Evolutionary conservation across 306 rosid species (phyloP).

Genomic region (Rosa multiflora): DNA sequence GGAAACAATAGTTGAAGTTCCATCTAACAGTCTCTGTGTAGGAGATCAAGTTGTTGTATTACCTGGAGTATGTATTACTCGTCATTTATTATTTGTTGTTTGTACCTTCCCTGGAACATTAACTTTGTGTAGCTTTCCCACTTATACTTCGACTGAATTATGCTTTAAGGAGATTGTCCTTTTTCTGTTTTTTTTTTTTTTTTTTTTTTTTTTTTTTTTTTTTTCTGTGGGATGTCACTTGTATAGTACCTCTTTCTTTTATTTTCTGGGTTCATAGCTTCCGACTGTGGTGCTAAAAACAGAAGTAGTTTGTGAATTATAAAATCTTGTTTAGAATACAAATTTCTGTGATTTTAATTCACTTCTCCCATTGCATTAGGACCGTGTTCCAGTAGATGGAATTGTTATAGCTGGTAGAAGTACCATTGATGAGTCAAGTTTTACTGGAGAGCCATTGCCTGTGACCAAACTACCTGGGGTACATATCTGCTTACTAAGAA

Average conservation of each 20-base stretch:
- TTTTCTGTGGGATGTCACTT: not conserved
- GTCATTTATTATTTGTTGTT: slow-evolving; percentile 8
- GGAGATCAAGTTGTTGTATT: slow-evolving; percentile 85
- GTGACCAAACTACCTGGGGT: slow-evolving; percentile 95
- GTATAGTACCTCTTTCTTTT: not conserved
- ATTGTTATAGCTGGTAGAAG: slow-evolving; percentile 92
- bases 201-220: not conserved
- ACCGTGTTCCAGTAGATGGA: slow-evolving; percentile 94
- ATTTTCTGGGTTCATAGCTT: not conserved
- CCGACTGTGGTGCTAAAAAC: slow-evolving; percentile 12
- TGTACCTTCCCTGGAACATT: not conserved
- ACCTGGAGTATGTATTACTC: slow-evolving; percentile 76
- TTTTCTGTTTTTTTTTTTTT: not conserved
- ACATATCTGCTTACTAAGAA: slow-evolving; percentile 21
- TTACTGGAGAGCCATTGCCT: slow-evolving; percentile 96
- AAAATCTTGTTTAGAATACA: slow-evolving; percentile 11
- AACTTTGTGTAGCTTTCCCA: not conserved
- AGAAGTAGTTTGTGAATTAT: slow-evolving; percentile 18
- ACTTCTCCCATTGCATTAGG: slow-evolving; percentile 46
- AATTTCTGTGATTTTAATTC: slow-evolving; percentile 16
- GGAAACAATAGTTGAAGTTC: slow-evolving; percentile 76
- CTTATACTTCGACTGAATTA: not conserved
- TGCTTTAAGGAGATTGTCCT: not conserved
- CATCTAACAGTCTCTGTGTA: slow-evolving; percentile 76
- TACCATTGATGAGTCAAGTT: slow-evolving; percentile 89